phyloP scores from a whole-genome alignment of 768 basidiomycete genomes.

The Lactifluus subvellereus region DNA sequence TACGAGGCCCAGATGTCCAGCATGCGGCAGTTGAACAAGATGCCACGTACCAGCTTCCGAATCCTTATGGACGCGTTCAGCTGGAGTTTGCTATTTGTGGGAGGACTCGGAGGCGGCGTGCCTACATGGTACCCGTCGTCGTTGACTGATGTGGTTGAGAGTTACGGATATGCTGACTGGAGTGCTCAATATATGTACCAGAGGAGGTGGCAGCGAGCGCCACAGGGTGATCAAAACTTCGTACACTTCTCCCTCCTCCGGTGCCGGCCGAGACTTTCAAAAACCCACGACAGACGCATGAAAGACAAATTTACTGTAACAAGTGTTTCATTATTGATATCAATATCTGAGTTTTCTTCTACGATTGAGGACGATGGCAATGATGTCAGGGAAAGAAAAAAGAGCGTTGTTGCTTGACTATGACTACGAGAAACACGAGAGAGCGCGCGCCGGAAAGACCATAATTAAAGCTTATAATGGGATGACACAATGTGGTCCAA shows the following conservation, averaged over 20 bases:
- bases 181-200: slow-evolving; percentile 91
- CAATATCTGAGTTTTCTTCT: slow-evolving; percentile 3
- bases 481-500: slow-evolving; percentile 18
- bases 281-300: not conserved
- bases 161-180: slow-evolving; percentile 99
- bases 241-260: slow-evolving; percentile 90
- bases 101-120: slow-evolving; percentile 72
- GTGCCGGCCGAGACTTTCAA: slow-evolving; percentile 34
- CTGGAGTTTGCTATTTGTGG: slow-evolving; percentile 96
- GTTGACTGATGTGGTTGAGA: slow-evolving; percentile 31
- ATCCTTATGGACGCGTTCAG: slow-evolving; percentile 97
- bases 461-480: slow-evolving; percentile 24
- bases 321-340: slow-evolving; percentile 9
- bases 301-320: not conserved
- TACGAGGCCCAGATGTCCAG: slow-evolving; percentile 99
- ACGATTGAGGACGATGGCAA: not conserved
- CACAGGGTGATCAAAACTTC: slow-evolving; percentile 94
- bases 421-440: slow-evolving; percentile 11
- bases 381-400: not conserved
- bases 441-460: slow-evolving; percentile 8
- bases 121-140: not conserved
- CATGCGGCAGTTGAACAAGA: slow-evolving; percentile 95
- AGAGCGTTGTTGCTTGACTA: slow-evolving; percentile 19
- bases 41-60: slow-evolving; percentile 93
- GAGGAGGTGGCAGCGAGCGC: slow-evolving; percentile 37